Evolutionary conservation across 768 basidiomycete species (phyloP).

Genomic region (Clavulina sp.): DNA sequence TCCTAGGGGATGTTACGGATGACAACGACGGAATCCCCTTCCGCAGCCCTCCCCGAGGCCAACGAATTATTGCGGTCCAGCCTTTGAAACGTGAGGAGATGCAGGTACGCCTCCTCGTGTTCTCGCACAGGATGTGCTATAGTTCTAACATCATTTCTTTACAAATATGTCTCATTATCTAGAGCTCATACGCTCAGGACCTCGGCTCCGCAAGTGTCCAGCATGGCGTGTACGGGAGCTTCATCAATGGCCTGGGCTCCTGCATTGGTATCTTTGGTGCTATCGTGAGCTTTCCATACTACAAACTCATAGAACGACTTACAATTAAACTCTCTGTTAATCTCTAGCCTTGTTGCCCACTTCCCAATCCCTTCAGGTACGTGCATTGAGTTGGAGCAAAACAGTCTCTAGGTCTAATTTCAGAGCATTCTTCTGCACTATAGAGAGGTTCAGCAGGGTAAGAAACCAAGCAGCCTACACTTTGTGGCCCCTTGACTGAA

Average conservation of each 20-base stretch:
- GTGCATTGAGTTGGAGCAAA: too few relatives aligned
- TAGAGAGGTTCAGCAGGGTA: constrained; percentile 65
- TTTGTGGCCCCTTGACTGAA: neutral
- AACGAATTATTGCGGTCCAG: constrained; percentile 52
- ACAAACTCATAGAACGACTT: too few relatives aligned
- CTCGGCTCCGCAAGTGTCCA: constrained; percentile 52
- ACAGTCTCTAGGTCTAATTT: too few relatives aligned
- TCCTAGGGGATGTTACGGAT: too few relatives aligned
- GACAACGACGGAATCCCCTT: too few relatives aligned
- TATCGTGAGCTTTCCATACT: too few relatives aligned
- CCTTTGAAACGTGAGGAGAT: constrained; percentile 72
- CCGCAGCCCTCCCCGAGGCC: neutral
- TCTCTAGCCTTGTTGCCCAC: constrained; percentile 52
- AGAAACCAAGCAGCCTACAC: neutral
- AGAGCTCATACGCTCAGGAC: constrained; percentile 90
- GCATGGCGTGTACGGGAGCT: constrained; percentile 73
- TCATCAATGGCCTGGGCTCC: constrained; percentile 52
- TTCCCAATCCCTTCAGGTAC: constrained; percentile 57
- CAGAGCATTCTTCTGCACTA: too few relatives aligned
- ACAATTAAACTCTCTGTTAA: too few relatives aligned
- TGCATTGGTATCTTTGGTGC: constrained; percentile 55
- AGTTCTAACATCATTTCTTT: neutral
- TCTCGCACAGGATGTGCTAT: neutral
- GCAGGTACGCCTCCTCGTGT: constrained; percentile 37
- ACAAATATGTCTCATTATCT: too few relatives aligned